Percentiles rank a stretch among this genome's conserved stretches.
Evolutionary conservation across 2,329 filamentous ascomycete genomes (phyloP).

Genomic region (Penicillium fuscoglaucum): DNA sequence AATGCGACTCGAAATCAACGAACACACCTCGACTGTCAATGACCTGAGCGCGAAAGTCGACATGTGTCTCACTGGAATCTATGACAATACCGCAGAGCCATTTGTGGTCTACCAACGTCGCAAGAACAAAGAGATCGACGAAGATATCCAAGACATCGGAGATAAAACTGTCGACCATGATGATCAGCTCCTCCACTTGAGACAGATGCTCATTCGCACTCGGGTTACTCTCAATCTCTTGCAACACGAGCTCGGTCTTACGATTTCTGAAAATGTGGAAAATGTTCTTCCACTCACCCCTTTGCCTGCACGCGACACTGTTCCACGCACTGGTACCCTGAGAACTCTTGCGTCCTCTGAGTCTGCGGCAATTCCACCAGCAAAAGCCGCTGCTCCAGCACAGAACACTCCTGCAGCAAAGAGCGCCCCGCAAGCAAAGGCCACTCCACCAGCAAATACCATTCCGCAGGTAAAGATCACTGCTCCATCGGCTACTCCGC

Average conservation of each 20-base stretch:
- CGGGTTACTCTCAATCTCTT: not conserved
- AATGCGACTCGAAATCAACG: slow-evolving; percentile 11
- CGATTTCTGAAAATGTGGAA: not conserved
- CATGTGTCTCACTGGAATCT: not conserved
- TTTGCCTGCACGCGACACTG: not conserved
- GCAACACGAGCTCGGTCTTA: not conserved
- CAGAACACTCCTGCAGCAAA: not conserved
- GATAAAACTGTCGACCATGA: no score
- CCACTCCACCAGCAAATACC: not conserved
- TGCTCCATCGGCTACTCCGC: not conserved
- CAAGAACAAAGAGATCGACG: slow-evolving; percentile 13
- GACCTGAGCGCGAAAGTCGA: slow-evolving; percentile 14
- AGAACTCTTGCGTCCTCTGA: not conserved
- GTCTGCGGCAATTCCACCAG: not conserved
- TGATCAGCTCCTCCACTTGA: not conserved
- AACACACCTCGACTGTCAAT: slow-evolving; percentile 1
- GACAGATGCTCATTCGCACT: not conserved
- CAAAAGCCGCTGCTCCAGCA: not conserved
- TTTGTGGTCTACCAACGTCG: slow-evolving; percentile 12
- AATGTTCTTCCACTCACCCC: not conserved
- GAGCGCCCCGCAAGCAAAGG: not conserved
- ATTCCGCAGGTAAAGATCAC: not conserved
- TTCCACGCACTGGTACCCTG: not conserved
- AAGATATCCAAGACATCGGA: slow-evolving; percentile 1
- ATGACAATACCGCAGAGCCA: not conserved